Base-by-base conservation (phyloP, 2,329 filamentous ascomycete genomes). In the Teratosphaeria destructans region DNA sequence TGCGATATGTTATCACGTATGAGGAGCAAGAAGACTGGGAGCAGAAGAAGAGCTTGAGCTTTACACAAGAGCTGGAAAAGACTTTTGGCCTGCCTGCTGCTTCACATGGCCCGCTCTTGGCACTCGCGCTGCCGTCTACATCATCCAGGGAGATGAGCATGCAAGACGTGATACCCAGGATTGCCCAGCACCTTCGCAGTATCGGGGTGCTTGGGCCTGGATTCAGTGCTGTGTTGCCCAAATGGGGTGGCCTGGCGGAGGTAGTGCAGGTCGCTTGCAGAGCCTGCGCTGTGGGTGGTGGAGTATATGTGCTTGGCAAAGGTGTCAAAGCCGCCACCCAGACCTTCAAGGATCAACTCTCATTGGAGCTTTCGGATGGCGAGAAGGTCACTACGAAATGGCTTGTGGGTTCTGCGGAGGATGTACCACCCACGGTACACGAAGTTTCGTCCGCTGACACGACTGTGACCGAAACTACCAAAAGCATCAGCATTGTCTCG, bases 211-310 rank as follows among this genome's bases (percentile, higher is more conserved):
- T 96, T 67, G 93, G 93, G 0, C 83, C 88, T 55, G 91, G 93
- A 10, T 97, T 97, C 71, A 89, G 89, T 57, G 89, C 90, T 54
- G 85, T 99, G 12, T 84, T 95, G 65, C 87, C 92, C 26, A 96
- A 96, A 79, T 99, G 91, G 87, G 93, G 93, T 54, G 91, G 93
- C 32, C 80, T 88, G 54, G 88, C 90, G 35, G 93, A 99, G 74
- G 85, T 97, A 61, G 85, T 89, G 34, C 93, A 99, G 77, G 91
- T 96, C 27, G 89, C 86, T 4, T 97, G 94, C 72, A 88, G 93
- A 66, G 90, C 93, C 47, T 86, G 87, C 62, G 93, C 93, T 23
- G 94, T 99, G 6, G 93, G 93, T 39, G 94, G 94, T 55, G 90
- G 86, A 11, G 83, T 95, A 3, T 97, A 97, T 75, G 89, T 96